A percentile compares a stretch with the other conserved stretches of the same genome.
Evolutionary conservation across 441 rosid genomes (phyloP).

Genomic region (Pelargonium exstipulatum): DNA sequence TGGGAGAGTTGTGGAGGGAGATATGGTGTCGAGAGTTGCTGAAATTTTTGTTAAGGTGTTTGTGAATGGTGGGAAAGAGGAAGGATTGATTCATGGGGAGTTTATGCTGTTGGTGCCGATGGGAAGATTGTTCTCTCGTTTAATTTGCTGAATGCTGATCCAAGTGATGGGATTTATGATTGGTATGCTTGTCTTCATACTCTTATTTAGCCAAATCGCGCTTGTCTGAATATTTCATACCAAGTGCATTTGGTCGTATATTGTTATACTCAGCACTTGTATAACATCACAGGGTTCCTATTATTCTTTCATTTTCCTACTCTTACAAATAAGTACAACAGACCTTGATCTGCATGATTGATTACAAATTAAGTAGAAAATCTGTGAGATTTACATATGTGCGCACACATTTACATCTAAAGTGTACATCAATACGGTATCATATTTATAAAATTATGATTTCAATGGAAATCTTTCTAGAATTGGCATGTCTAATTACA

Average conservation of each 20-base stretch:
- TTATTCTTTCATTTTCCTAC: too few species aligned
- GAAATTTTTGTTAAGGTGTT: slow-evolving; percentile 70
- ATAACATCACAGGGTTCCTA: neutral
- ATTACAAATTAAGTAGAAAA: neutral
- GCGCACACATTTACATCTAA: neutral
- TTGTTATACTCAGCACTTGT: neutral
- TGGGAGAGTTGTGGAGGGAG: slow-evolving; percentile 43
- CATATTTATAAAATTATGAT: too few species aligned
- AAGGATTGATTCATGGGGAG: slow-evolving; percentile 61
- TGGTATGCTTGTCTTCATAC: slow-evolving; percentile 39
- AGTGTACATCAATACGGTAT: neutral
- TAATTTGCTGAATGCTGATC: slow-evolving; percentile 78
- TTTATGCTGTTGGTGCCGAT: slow-evolving; percentile 93
- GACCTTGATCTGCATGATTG: neutral
- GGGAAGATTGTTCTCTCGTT: slow-evolving; percentile 86
- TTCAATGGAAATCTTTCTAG: neutral
- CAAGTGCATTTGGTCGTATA: neutral
- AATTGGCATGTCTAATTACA: neutral
- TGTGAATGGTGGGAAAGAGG: slow-evolving; percentile 72
- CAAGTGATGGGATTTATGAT: slow-evolving; percentile 74
- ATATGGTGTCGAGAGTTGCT: slow-evolving; percentile 40
- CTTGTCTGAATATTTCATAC: neutral
- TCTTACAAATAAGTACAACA: too few species aligned
- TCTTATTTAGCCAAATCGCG: neutral
- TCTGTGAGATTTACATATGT: neutral